phyloP scores from a whole-genome alignment of 1,284 basidiomycete genomes.

The Cryptococcus sp. region DNA sequence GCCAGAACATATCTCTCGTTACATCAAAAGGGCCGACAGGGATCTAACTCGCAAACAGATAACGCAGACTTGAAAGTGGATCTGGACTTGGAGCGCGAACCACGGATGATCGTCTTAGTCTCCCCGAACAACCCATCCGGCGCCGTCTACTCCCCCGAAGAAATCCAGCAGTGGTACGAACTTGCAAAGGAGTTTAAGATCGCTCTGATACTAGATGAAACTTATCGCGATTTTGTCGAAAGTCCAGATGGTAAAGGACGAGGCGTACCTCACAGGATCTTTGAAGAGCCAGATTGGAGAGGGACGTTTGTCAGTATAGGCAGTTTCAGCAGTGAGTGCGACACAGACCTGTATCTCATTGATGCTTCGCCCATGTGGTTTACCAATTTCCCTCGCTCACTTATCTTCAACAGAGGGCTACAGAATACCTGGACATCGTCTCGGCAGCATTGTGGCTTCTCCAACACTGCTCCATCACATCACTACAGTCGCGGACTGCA shows the following conservation, averaged over 20 bases:
- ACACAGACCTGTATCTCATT: background rate
- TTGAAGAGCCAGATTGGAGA: conserved; percentile 61
- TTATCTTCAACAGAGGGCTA: conserved; percentile 62
- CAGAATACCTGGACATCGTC: conserved; percentile 78
- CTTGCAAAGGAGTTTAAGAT: conserved; percentile 64
- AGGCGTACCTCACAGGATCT: conserved; percentile 46
- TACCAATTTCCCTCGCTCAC: background rate
- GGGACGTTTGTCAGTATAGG: conserved; percentile 69
- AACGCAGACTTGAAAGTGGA: conserved; percentile 14
- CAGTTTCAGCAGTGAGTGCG: conserved; percentile 61
- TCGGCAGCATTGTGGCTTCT: conserved; percentile 73
- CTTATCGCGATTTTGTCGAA: conserved; percentile 79
- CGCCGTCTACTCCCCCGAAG: conserved; percentile 64
- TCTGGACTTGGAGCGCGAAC: background rate
- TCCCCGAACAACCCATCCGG: conserved; percentile 67
- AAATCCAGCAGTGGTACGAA: conserved; percentile 65
- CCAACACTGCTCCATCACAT: conserved; percentile 61
- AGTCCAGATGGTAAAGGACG: conserved; percentile 18
- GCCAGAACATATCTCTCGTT: conserved; percentile 32
- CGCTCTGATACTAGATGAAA: conserved; percentile 83
- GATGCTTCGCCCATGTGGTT: background rate
- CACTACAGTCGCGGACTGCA: conserved; percentile 70
- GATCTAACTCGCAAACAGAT: no score
- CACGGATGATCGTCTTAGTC: conserved; percentile 71
- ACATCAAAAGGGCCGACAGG: background rate